Evolutionary conservation across 148 eudicot genomes (phyloP), one percentile per base, ranked within the genome.

Genomic region (Rhododendron vialii): DNA sequence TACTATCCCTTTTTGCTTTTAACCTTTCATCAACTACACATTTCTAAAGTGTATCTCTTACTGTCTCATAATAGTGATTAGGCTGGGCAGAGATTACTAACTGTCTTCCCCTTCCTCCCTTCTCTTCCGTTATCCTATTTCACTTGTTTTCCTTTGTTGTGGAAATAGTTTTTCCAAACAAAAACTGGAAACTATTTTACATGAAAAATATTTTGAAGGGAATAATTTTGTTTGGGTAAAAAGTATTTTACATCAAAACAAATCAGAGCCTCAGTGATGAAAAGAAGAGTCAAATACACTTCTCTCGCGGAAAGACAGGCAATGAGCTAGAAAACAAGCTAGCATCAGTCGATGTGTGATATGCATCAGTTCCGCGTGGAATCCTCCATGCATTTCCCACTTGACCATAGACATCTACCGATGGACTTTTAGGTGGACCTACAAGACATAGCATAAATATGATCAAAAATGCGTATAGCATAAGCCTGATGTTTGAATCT

Each of bases 281-380:
- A 84, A 28, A 84, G 48, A 84, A 84, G 50, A 33, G 20, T 22
- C 67, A 84, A 90, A 85, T 84, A 92, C 94, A 69, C 71, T 91
- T 92, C 84, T 86, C 91, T 69, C 90, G 93, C 0, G 82, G 86
- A 80, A 91, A 85, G 83, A 89, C 90, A 57, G 94, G 94, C 86
- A 92, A 84, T 17, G 94, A 92, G 85, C 90, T 86, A 36, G 93
- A 91, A 90, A 92, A 92, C 89, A 92, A 88, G 86, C 92, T 90
- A 48, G 90, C 89, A 87, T 89, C 94, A 76, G 57, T 91, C 79
- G 94, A 91, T 57, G 90, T 77, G 69, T 88, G 91, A 85, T 82
- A 80, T 35, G 88, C 36, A 82, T 85, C 84, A 85, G 77, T 65
- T 80, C 86, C 78, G 0, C 22, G 83, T n/a, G 91, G 92, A 85